Percentiles rank a stretch among this genome's conserved stretches.
Conservation (phyloP, 257 asterid species). For the Nicotiana tabacum region DNA sequence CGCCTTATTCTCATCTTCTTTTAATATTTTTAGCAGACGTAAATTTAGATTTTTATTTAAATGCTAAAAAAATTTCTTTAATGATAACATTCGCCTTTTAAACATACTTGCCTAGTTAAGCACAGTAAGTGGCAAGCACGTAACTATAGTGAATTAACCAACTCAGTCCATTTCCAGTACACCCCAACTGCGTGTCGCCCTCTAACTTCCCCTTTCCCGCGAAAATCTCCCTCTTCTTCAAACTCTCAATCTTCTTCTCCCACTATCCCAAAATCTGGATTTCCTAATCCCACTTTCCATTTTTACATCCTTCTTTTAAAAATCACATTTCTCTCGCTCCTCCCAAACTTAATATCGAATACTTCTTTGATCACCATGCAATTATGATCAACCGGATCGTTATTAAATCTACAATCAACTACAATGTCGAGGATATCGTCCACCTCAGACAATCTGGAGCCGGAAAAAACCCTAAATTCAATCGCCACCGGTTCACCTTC, state of each 20-base stretch:
- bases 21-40: too few relatives aligned
- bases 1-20: too few relatives aligned
- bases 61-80: too few relatives aligned
- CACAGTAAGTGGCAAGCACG: slow-evolving; percentile 32
- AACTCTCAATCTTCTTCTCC: not conserved
- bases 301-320: not conserved
- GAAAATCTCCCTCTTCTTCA: slow-evolving; percentile 43
- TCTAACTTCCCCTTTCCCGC: slow-evolving; percentile 59
- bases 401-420: slow-evolving; percentile 15
- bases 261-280: slow-evolving; percentile 4
- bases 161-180: slow-evolving; percentile 25
- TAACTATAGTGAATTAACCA: not conserved
- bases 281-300: slow-evolving; percentile 8
- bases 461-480: slow-evolving; percentile 15
- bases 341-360: not conserved
- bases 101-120: not conserved
- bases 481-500: slow-evolving; percentile 10
- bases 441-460: slow-evolving; percentile 30
- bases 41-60: too few relatives aligned
- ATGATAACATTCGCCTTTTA: not conserved
- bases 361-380: not conserved
- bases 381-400: slow-evolving; percentile 14
- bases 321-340: not conserved
- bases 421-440: slow-evolving; percentile 30
- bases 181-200: slow-evolving; percentile 32